Evolutionary conservation across 331 rosid genomes (phyloP).

Genomic region (Cydonia oblonga): DNA sequence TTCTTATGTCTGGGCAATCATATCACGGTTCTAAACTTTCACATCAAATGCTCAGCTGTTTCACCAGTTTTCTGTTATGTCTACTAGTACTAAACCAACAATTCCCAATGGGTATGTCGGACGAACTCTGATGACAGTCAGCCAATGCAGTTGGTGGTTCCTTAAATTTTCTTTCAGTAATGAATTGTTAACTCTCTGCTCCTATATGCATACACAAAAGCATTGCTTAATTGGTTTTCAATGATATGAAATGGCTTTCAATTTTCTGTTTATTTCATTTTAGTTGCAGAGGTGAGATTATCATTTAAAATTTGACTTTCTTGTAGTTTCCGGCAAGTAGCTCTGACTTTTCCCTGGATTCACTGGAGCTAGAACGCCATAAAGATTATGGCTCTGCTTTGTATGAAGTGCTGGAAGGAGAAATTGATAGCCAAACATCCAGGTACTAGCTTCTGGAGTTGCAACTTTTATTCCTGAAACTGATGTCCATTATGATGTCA

Average conservation of each 20-base stretch:
- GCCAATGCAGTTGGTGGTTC: not conserved
- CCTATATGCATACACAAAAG: not conserved
- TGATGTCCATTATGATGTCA: not conserved
- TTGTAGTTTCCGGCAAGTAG: slow-evolving; percentile 67
- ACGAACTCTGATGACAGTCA: not conserved
- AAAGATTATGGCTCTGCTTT: slow-evolving; percentile 69
- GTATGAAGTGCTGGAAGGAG: slow-evolving; percentile 62
- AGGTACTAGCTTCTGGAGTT: slow-evolving; percentile 39
- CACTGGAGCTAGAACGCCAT: slow-evolving; percentile 51
- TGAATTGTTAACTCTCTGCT: not conserved
- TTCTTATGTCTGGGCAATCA: not conserved
- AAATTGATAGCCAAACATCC: slow-evolving; percentile 36
- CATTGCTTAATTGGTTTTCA: not conserved
- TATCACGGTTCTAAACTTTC: not conserved
- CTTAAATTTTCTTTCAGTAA: not conserved
- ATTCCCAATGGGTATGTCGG: not conserved
- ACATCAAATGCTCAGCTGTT: not conserved
- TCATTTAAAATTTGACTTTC: not conserved
- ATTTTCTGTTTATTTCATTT: not conserved
- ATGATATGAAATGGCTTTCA: not conserved
- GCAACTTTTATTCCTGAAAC: not conserved
- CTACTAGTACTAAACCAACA: not conserved
- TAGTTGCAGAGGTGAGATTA: not conserved
- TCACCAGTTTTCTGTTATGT: not conserved
- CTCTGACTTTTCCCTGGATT: slow-evolving; percentile 45